A percentile compares a stretch with the other conserved stretches of the same genome.
Conservation (phyloP, 2,329 filamentous ascomycete species). For the Fusarium neocosmosporiellum region DNA sequence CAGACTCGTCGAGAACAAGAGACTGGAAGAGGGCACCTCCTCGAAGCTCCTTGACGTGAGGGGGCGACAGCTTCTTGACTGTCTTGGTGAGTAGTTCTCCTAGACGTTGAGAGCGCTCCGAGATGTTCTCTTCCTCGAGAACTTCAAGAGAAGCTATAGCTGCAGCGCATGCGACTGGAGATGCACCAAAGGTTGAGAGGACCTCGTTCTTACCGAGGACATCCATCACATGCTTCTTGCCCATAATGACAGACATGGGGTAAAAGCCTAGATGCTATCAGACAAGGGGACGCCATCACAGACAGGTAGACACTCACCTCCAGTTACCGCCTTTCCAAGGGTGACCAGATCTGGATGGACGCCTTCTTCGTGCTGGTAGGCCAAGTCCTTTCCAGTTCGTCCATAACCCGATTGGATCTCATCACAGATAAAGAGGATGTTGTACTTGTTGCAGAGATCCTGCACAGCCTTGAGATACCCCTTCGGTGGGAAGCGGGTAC, state of each 20-base stretch:
- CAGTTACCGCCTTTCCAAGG: constrained; percentile 92
- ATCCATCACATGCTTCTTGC: constrained; percentile 6
- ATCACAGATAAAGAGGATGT: constrained; percentile 95
- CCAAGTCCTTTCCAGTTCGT: constrained; percentile 89
- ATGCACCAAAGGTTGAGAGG: constrained; percentile 3
- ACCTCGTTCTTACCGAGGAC: not conserved
- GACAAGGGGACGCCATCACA: not conserved
- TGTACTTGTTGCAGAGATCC: constrained; percentile 92
- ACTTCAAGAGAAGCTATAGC: constrained; percentile 3
- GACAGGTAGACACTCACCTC: constrained; percentile 61
- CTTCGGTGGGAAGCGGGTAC: constrained; percentile 13
- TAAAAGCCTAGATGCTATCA: constrained; percentile 8
- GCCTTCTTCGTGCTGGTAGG: constrained; percentile 82
- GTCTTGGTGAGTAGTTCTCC: constrained; percentile 9
- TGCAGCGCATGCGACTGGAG: constrained; percentile 9
- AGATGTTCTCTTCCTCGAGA: not conserved
- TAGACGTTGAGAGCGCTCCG: constrained; percentile 5
- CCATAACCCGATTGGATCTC: constrained; percentile 98
- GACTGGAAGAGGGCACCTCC: constrained; percentile 18
- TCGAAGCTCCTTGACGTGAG: constrained; percentile 3
- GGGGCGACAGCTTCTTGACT: not conserved
- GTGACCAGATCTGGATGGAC: constrained; percentile 92
- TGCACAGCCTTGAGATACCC: constrained; percentile 80
- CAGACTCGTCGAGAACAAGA: constrained; percentile 13
- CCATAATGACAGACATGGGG: constrained; percentile 14